Base-by-base conservation (phyloP, 441 rosid genomes). In the Arabidopsis hybrid region DNA sequence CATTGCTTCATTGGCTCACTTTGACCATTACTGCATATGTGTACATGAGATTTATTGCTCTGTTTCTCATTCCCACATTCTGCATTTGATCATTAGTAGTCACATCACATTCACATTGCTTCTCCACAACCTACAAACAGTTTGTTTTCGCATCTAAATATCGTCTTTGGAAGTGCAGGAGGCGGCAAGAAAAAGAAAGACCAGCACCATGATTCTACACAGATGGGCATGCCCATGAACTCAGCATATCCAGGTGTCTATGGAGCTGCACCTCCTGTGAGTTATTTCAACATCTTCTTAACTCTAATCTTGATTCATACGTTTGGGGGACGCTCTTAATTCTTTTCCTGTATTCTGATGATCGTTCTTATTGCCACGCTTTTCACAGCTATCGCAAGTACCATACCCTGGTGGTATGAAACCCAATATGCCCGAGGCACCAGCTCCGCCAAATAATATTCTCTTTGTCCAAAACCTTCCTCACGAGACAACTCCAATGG, bases 381-480 rank as follows among this genome's bases (percentile, higher is more conserved):
- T 84, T 69, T 47, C 69, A 64, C 91, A 91, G 98, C 87, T 90
- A 72, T 95, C 95, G 8, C 99, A 91, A 71, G 82, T 90, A 72
- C 95, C 97, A 5, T 93, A 86, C 85, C 87, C 85, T 13, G 95
- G 97, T 38, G 96, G 91, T 67, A 81, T 81, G 39, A 91, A 88
- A 81, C 78, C 85, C 58, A 66, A 74, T 74, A 80, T 84, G 47
- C 98, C 97, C 0, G 99, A 95, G 81, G 96, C 85, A 60, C 97
- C 97, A 2, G 97, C 99, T 39, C 97, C 94, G 4, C 98, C 97
- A 66, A 93, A 95, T 79, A 95, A 58, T 87, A 95, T 95, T 40
- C 88, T 95, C 63, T 93, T 95, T 65, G 84, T 95, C 69, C 99
- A 95, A 76, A 93, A 93, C 81, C 92, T 93, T 71, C 92, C 99